Evolutionary conservation across 192 early-diverging fungal species (phyloP).

Genomic region (Paraglomus brasilianum): DNA sequence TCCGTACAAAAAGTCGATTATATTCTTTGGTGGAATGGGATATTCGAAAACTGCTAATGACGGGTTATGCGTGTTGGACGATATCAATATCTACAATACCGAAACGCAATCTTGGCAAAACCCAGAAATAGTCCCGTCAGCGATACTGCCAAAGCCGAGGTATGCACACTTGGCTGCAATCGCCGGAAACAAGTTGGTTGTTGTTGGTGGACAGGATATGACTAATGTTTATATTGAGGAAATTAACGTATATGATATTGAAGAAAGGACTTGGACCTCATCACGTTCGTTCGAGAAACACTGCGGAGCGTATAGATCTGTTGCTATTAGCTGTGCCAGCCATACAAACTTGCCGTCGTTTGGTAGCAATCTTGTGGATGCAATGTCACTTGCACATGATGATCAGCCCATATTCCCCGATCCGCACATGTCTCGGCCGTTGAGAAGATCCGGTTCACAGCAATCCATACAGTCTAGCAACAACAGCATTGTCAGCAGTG

Average conservation of each 20-base stretch:
- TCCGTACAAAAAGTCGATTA: constrained; percentile 54
- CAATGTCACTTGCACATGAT: not conserved
- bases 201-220: constrained; percentile 75
- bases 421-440: not conserved
- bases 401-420: constrained; percentile 31
- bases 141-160: constrained; percentile 57
- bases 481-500: constrained; percentile 31
- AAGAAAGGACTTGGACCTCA: constrained; percentile 56
- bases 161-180: constrained; percentile 73
- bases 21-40: constrained; percentile 79
- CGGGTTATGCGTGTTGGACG: constrained; percentile 61
- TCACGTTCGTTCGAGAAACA: constrained; percentile 62
- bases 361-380: constrained; percentile 32
- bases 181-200: constrained; percentile 52
- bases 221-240: constrained; percentile 71
- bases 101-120: constrained; percentile 53
- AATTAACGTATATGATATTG: constrained; percentile 66
- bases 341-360: constrained; percentile 33
- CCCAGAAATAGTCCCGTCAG: constrained; percentile 38
- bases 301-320: constrained; percentile 70
- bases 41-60: constrained; percentile 49
- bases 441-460: constrained; percentile 36
- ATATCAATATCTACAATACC: constrained; percentile 63
- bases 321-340: constrained; percentile 54
- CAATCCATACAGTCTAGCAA: constrained; percentile 33